Percentiles rank a stretch among this genome's conserved stretches.
These are phyloP conservation scores for Hydnomerulius pinastri DNA, from an alignment of 768 basidiomycete genomes.

Conservation along the genomic window DNA sequence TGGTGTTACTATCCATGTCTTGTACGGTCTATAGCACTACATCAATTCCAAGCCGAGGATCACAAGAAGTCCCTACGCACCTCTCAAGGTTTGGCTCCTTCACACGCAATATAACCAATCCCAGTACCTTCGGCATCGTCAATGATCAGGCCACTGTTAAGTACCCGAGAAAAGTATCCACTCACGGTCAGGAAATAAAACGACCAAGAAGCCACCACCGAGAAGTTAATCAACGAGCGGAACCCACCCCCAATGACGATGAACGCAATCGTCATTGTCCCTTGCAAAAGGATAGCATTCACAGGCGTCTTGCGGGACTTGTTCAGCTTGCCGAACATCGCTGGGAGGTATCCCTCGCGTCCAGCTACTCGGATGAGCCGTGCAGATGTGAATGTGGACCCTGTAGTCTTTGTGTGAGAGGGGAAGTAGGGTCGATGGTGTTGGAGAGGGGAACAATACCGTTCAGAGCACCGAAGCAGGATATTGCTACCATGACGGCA, in stretches of 20 bases:
- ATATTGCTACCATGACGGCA: constrained; percentile 89
- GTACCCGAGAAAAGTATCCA: constrained; percentile 5
- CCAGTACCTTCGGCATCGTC: constrained; percentile 62
- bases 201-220: constrained; percentile 83
- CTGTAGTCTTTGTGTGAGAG: constrained; percentile 35
- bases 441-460: constrained; percentile 42
- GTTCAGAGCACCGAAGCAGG: constrained; percentile 94
- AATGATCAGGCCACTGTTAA: constrained; percentile 1
- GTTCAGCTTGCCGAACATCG: constrained; percentile 79
- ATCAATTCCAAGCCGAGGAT: background rate
- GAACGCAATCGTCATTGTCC: constrained; percentile 71
- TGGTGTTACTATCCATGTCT: constrained; percentile 89
- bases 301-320: constrained; percentile 77
- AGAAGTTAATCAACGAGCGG: constrained; percentile 85
- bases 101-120: constrained; percentile 82
- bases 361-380: constrained; percentile 88
- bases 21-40: constrained; percentile 71
- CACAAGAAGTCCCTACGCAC: constrained; percentile 34
- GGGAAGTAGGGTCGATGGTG: background rate
- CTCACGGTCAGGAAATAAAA: constrained; percentile 85
- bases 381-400: constrained; percentile 74
- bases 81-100: constrained; percentile 90
- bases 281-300: constrained; percentile 84
- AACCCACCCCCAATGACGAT: constrained; percentile 90
- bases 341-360: constrained; percentile 84